Conservation (phyloP, 2,329 filamentous ascomycete genomes). For the Diaporthe citriasiana region DNA sequence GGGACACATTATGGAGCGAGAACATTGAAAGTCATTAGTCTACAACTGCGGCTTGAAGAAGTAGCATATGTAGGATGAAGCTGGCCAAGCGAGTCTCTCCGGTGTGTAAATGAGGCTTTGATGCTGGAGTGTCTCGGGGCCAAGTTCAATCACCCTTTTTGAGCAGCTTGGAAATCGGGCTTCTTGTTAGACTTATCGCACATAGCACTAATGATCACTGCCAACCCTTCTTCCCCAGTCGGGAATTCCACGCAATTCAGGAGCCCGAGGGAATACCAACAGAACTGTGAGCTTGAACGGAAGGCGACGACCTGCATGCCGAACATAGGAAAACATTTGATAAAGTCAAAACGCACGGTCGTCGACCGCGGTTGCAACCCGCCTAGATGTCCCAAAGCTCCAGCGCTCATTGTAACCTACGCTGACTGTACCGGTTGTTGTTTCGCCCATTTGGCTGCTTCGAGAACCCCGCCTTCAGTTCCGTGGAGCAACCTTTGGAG, state of each 20-base stretch:
- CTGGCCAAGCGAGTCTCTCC: no score
- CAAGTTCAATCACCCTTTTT: not conserved
- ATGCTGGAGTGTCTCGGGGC: not conserved
- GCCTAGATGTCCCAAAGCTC: no score
- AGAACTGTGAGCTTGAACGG: not conserved
- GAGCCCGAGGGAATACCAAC: not conserved
- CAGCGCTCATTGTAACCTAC: not conserved
- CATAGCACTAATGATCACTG: not conserved
- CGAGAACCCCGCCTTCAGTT: not conserved
- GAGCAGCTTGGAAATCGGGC: not conserved
- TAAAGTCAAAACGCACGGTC: not conserved
- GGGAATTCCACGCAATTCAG: not conserved
- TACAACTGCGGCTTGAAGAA: not conserved
- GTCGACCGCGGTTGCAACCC: no score
- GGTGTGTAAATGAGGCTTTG: not conserved
- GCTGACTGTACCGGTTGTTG: no score
- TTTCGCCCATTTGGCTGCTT: not conserved
- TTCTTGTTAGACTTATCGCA: not conserved
- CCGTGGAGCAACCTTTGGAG: not conserved
- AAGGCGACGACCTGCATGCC: not conserved
- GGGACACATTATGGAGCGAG: slow-evolving; percentile 33
- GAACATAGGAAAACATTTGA: not conserved
- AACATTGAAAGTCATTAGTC: not conserved
- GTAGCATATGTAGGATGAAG: not conserved
- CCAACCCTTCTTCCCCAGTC: not conserved